Base-by-base conservation (phyloP, 257 asterid species). In the Avicennia marina region DNA sequence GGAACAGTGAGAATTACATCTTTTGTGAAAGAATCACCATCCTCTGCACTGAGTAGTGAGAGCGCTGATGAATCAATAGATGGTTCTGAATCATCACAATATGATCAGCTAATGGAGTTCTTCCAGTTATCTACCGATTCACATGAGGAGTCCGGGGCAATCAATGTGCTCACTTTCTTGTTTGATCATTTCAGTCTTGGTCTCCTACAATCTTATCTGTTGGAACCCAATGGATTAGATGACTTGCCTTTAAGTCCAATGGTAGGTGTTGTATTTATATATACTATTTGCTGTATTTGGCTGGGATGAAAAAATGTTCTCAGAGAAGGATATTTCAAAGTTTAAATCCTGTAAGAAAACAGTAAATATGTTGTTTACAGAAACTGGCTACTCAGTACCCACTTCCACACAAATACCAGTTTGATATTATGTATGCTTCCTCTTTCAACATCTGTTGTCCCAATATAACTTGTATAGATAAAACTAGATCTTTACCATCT, bases 1-100 rank as follows among this genome's bases (percentile, higher is more conserved):
- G 94, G 97, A 49, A 86, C 93, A 18, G 89, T 89, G 47, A 81
- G 81, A 64, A 89, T 90, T 60, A 84, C 78, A 31, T 78, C 96
- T 2, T 78, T 66, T 18, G 81, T 74, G 0, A 90, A 82, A 69
- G 93, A 82, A 68, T 71, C 93, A 34, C 74, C 85, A 17, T 73
- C 94, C 10, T 89, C 91, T 11, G 71, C 70, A 19, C 77, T 74
- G 40, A 76, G 86, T 7, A 75, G 88, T 68, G 94, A 80, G 60
- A 84, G 90, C 43, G 79, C 88, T 9, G 95, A 81, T 62, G 97
- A 86, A 29, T 80, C 94, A 4, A 15, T 80, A 45, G 95, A 81
- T 51, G 94, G 78, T 65, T 86, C 95, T 11, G 97, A 89, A 53
- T 81, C 95, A 21, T 86, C 93, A 24, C 93, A 80, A 43, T 86